These are phyloP conservation scores for Phalaenopsis aphrodite DNA, from an alignment of 106 monocot species.

Conservation along the genomic window DNA sequence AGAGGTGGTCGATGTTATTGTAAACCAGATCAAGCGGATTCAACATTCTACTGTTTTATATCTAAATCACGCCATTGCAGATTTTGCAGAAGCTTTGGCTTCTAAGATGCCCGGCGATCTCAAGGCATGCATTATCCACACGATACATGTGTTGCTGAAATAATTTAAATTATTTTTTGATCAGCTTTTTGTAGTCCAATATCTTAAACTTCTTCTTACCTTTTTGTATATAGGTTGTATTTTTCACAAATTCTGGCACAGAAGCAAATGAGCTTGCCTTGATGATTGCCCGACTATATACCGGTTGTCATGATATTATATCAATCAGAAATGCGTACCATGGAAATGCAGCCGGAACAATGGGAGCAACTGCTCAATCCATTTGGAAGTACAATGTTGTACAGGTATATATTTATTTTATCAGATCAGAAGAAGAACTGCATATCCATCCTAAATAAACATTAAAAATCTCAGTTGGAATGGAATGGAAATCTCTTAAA, in stretches of 20 bases:
- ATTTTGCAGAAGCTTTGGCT: slow-evolving; percentile 87
- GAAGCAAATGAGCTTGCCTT: slow-evolving; percentile 94
- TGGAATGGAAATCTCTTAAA: too few species aligned
- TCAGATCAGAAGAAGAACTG: neutral
- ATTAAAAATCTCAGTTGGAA: too few species aligned
- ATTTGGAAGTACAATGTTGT: slow-evolving; percentile 92
- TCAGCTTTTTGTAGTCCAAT: neutral
- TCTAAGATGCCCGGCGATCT: slow-evolving; percentile 82
- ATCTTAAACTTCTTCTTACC: neutral
- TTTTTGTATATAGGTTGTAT: slow-evolving; percentile 51
- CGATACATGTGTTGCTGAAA: neutral
- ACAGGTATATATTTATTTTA: slow-evolving; percentile 37
- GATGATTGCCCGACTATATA: slow-evolving; percentile 86
- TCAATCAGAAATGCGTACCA: slow-evolving; percentile 91
- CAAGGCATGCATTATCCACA: slow-evolving; percentile 35
- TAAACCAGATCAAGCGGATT: slow-evolving; percentile 56
- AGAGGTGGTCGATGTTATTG: slow-evolving; percentile 57
- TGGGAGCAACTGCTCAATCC: slow-evolving; percentile 78
- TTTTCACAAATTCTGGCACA: slow-evolving; percentile 98
- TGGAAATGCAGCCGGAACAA: slow-evolving; percentile 94
- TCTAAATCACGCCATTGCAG: slow-evolving; percentile 74
- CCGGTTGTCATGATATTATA: slow-evolving; percentile 84
- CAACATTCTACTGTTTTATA: slow-evolving; percentile 91
- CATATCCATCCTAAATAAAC: too few species aligned
- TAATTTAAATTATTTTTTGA: neutral